Percentiles rank a stretch among this genome's conserved stretches.
These are phyloP conservation scores for Ramaria sp. DNA, from an alignment of 768 basidiomycete genomes.

Conservation along the genomic window DNA sequence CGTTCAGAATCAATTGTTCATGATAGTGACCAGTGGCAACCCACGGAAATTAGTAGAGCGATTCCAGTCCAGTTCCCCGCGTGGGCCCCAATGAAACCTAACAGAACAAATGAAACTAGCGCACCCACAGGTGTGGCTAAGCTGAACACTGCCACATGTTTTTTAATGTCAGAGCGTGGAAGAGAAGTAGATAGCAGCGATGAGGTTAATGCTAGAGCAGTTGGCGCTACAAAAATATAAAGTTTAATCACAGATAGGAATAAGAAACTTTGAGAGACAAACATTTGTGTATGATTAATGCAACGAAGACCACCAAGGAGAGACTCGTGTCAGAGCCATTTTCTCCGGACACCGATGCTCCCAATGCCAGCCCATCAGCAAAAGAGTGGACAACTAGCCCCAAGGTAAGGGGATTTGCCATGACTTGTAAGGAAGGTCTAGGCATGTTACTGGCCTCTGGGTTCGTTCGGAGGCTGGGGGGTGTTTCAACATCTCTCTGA, in stretches of 20 bases:
- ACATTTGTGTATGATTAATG: constrained; percentile 80
- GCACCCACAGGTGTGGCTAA: constrained; percentile 79
- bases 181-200: constrained; percentile 74
- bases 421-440: constrained; percentile 13
- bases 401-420: constrained; percentile 65
- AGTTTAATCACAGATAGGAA: not conserved
- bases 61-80: constrained; percentile 55
- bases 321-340: constrained; percentile 31
- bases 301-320: constrained; percentile 81
- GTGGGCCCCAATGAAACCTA: constrained; percentile 38
- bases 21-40: constrained; percentile 16
- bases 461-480: not conserved
- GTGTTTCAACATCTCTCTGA: constrained; percentile 9
- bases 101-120: constrained; percentile 57
- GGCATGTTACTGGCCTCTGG: constrained; percentile 11
- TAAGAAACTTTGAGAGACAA: not conserved
- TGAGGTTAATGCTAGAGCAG: constrained; percentile 79
- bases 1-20: constrained; percentile 9
- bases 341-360: constrained; percentile 43
- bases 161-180: constrained; percentile 54
- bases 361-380: constrained; percentile 88
- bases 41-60: constrained; percentile 75
- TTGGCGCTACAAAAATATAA: constrained; percentile 50
- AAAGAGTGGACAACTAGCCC: constrained; percentile 82
- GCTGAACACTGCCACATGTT: constrained; percentile 68